These are phyloP conservation scores for Trichoderma koningiopsis DNA, from an alignment of 2,329 filamentous ascomycete genomes.

Conservation along the genomic window DNA sequence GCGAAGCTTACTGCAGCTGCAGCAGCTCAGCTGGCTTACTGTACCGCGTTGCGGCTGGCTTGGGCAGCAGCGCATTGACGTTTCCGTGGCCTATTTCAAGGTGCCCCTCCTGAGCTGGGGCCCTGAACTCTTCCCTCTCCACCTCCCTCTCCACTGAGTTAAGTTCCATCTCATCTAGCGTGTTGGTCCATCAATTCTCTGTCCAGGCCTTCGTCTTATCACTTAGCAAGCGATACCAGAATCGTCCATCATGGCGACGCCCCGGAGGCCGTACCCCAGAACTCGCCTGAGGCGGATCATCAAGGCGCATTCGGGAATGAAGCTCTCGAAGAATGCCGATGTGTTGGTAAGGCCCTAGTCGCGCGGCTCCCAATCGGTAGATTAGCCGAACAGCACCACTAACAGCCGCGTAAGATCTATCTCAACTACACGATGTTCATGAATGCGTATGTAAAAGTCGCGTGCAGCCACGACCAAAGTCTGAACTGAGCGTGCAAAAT, in stretches of 20 bases:
- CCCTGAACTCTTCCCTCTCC: neutral
- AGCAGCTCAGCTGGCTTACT: neutral
- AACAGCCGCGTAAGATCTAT: conserved; percentile 66
- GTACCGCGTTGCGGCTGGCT: neutral
- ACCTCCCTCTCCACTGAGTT: neutral
- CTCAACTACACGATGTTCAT: conserved; percentile 84
- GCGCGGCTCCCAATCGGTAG: neutral
- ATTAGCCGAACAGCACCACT: conserved; percentile 26
- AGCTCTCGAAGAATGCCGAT: conserved; percentile 82
- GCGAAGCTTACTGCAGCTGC: neutral
- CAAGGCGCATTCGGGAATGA: conserved; percentile 82
- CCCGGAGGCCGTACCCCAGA: conserved; percentile 79
- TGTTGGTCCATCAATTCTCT: neutral
- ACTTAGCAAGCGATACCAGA: neutral
- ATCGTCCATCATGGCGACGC: conserved; percentile 39
- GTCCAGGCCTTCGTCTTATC: neutral
- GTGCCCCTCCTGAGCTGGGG: neutral
- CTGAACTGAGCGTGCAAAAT: neutral
- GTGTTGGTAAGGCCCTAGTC: conserved; percentile 61
- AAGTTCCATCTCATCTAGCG: neutral
- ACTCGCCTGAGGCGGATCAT: conserved; percentile 85
- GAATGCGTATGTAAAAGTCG: conserved; percentile 53
- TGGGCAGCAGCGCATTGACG: neutral
- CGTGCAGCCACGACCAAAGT: neutral
- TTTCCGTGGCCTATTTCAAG: neutral